Conservation (phyloP, 345 rosid species). For the Eutrema heterophyllum region DNA sequence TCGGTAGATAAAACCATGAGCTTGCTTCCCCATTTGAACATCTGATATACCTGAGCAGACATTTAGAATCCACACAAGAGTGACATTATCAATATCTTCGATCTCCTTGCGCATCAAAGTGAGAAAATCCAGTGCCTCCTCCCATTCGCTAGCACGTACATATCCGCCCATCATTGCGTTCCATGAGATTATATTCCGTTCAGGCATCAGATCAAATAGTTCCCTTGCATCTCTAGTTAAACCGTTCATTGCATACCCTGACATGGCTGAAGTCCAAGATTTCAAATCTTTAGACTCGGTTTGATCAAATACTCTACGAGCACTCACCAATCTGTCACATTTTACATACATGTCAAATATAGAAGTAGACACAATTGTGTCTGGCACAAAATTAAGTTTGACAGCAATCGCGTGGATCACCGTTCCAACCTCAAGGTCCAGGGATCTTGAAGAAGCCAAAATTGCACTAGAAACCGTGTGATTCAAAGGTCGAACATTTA, state of each 20-base stretch:
- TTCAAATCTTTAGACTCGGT: slow-evolving; percentile 47
- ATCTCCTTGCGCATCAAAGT: slow-evolving; percentile 42
- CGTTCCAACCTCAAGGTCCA: slow-evolving; percentile 51
- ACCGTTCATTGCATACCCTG: slow-evolving; percentile 64
- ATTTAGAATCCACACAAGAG: slow-evolving; percentile 55
- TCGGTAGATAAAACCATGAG: slow-evolving; percentile 70
- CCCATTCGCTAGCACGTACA: slow-evolving; percentile 48
- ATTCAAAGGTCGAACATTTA: slow-evolving; percentile 48
- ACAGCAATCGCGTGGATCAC: slow-evolving; percentile 59
- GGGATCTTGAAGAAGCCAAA: slow-evolving; percentile 60
- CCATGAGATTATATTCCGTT: slow-evolving; percentile 70
- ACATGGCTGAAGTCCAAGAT: slow-evolving; percentile 70
- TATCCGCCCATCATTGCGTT: slow-evolving; percentile 83
- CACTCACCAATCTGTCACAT: slow-evolving; percentile 56
- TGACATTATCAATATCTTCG: slow-evolving; percentile 54
- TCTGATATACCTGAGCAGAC: slow-evolving; percentile 66
- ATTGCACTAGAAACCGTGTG: slow-evolving; percentile 70
- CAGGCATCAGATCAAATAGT: slow-evolving; percentile 76
- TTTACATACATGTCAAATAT: slow-evolving; percentile 65
- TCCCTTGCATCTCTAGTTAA: slow-evolving; percentile 56
- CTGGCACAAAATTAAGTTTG: slow-evolving; percentile 41
- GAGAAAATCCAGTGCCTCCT: slow-evolving; percentile 56
- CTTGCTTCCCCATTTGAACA: slow-evolving; percentile 67
- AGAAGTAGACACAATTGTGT: slow-evolving; percentile 56
- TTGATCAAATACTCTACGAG: slow-evolving; percentile 54